These are phyloP conservation scores for Ramaria sp. DNA, from an alignment of 768 basidiomycete genomes.

Conservation along the genomic window DNA sequence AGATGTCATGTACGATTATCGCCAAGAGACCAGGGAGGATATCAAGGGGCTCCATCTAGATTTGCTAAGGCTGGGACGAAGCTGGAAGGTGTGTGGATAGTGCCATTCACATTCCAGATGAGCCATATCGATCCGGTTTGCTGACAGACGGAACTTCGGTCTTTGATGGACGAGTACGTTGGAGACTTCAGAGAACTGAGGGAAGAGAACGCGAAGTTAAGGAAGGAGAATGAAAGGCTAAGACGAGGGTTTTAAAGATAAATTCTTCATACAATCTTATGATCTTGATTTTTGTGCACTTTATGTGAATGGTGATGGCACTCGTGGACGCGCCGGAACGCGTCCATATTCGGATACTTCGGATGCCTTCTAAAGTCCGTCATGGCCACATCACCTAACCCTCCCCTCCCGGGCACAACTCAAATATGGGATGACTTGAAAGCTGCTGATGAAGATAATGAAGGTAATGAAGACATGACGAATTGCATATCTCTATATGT, in stretches of 20 bases:
- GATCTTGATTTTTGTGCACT: not conserved
- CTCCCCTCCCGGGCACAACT: not conserved
- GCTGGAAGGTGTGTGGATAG: conserved; percentile 34
- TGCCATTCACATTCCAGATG: not conserved
- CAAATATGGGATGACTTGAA: not conserved
- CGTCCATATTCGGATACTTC: not conserved
- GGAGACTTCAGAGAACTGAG: conserved; percentile 40
- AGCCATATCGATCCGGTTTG: not conserved
- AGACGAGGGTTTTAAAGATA: conserved; percentile 22
- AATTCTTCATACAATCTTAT: too few relatives aligned
- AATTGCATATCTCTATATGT: conserved; percentile 31
- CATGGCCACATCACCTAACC: not conserved
- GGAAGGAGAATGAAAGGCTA: conserved; percentile 58
- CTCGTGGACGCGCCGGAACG: not conserved
- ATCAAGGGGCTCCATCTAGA: conserved; percentile 70
- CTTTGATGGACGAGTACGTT: conserved; percentile 49
- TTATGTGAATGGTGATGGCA: not conserved
- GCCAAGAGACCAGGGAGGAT: conserved; percentile 58
- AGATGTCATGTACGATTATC: conserved; percentile 67
- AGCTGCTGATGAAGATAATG: not conserved
- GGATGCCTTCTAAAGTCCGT: not conserved
- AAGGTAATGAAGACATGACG: conserved; percentile 2
- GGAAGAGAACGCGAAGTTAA: conserved; percentile 40
- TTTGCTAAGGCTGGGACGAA: conserved; percentile 56
- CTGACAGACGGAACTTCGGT: conserved; percentile 39